Base-by-base conservation (phyloP, 768 basidiomycete genomes). In the Mycena alexandri region DNA sequence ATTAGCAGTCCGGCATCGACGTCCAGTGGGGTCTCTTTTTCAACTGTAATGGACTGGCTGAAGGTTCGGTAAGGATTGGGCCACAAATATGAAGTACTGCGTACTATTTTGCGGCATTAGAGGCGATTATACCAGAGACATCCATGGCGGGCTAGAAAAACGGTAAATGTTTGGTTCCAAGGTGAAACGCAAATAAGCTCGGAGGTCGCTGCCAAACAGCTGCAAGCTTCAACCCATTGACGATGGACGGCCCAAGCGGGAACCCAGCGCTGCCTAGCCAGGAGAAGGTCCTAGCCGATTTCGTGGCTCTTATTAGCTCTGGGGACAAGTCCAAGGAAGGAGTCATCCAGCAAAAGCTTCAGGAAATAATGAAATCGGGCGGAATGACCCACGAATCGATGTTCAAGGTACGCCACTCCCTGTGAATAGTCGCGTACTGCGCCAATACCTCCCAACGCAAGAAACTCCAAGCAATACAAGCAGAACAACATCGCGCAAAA, bases 1-100 rank as follows among this genome's bases (percentile, higher is more conserved):
- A 92, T 87, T 21, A 99, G 84, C 46, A 92, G 85, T 5, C 93
- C 96, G 6, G 91, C 75, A 80, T 99, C 98, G 65, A 95, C 83
- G 47, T 91, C 89, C 68, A 94, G 86, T 9, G 92, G 89, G 11
- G 87, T 89, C 58, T 94, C 93, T 77, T 93, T 95, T 76, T 94
- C 90, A 62, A 94, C 90, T 38, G 81, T 78, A 42, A 87, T 82
- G 36, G 89, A 86, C 80, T 90, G 89, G 76, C 93, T 95, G 63
- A 0, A 68, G 69, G 46, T 29, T 13, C 53, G 50, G 42, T 57
- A 34, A 52, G 33, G 29, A 64, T 55, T 17, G 48, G 6, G 41
- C 55, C 43, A 0, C 25, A 21, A 19, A 46, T 70, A 24, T 14
- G 61, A 19, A 42, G 21, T n/a, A 10, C 38, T 2, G 79, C 90